Percentiles rank a stretch among this genome's conserved stretches.
These are phyloP conservation scores for Parathielavia appendiculata DNA, from an alignment of 495 filamentous ascomycete genomes.

Conservation along the genomic window DNA sequence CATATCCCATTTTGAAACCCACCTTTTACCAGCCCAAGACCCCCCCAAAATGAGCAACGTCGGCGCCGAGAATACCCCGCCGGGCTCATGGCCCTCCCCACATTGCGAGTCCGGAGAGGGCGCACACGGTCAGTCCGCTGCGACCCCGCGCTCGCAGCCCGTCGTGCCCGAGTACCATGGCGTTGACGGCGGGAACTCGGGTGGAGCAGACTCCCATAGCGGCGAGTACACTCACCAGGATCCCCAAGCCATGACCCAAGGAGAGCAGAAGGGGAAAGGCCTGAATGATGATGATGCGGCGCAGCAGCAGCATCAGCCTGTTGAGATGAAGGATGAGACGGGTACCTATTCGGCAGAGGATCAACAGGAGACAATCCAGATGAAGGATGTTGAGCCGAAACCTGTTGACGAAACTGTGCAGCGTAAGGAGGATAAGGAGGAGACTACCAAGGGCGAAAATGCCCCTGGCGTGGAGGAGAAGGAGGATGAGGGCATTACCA, in stretches of 20 bases:
- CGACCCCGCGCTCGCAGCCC: conserved; percentile 14
- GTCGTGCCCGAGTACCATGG: conserved; percentile 7
- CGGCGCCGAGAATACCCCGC: conserved; percentile 27
- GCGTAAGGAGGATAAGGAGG: conserved; percentile 7
- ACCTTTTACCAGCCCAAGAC: neutral
- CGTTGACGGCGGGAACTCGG: conserved; percentile 1
- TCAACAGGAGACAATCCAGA: conserved; percentile 7
- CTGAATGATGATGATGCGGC: conserved; percentile 11
- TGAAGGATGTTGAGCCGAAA: conserved; percentile 17
- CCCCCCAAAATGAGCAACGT: conserved; percentile 30
- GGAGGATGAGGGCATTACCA: conserved; percentile 29
- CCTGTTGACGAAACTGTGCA: conserved; percentile 43
- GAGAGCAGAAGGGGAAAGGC: conserved; percentile 7
- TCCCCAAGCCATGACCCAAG: neutral
- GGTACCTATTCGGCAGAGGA: neutral
- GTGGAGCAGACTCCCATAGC: neutral
- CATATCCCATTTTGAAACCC: neutral
- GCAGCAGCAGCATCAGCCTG: conserved; percentile 15
- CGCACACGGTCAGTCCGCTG: conserved; percentile 10
- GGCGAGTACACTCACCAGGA: conserved; percentile 26
- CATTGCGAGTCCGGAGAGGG: conserved; percentile 15
- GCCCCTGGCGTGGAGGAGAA: neutral
- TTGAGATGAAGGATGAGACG: conserved; percentile 19
- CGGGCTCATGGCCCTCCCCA: conserved; percentile 22
- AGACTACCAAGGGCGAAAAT: neutral